Evolutionary conservation across 768 basidiomycete species (phyloP), one percentile per base, ranked within the genome.

Genomic region (Tricholoma furcatifolium): DNA sequence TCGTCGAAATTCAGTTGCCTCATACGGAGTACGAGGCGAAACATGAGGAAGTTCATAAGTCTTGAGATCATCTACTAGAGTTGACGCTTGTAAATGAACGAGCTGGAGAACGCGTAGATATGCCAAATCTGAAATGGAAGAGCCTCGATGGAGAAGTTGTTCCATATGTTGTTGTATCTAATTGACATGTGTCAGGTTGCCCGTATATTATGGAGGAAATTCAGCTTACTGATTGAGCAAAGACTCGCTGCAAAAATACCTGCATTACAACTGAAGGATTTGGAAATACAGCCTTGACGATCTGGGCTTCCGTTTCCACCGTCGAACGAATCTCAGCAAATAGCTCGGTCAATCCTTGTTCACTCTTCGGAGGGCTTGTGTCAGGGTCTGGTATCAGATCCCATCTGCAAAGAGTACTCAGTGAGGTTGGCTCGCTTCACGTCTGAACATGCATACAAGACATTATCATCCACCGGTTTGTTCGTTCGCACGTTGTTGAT

Each of bases 111-210:
- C 79, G 23, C 97, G 92, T 17, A 98, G 80, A 65, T 93, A 94
- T 1, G 93, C 89, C 24, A 99, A 77, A 51, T 94, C 91, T 7
- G 94, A 96, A 32, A 92, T 81, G 2, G 80, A 78, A 2, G 80
- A 66, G 3, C 88, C 90, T 54, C 81, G 80, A 51, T 87, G 87
- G 45, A 98, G 76, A 4, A 99, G 80, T 47, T 86, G 82, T 65
- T 98, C 97, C 70, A 99, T 81, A 64, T 97, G 91, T 78, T 94
- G 92, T 77, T 98, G 95, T 57, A 99, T 94, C 96, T 98, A 64
- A 20, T 47, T 12, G 51, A 21, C 17, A 41, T 14, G 43, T n/a
- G 18, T 41, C n/a, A 17, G 17, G 12, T 50, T 10, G 11, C 12
- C n/a, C 11, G 14, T 24, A 34, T 2, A 38, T 44, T 9, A 36